phyloP scores from a whole-genome alignment of 2,329 filamentous ascomycete species.

The Cladosporium sphaerospermum region DNA sequence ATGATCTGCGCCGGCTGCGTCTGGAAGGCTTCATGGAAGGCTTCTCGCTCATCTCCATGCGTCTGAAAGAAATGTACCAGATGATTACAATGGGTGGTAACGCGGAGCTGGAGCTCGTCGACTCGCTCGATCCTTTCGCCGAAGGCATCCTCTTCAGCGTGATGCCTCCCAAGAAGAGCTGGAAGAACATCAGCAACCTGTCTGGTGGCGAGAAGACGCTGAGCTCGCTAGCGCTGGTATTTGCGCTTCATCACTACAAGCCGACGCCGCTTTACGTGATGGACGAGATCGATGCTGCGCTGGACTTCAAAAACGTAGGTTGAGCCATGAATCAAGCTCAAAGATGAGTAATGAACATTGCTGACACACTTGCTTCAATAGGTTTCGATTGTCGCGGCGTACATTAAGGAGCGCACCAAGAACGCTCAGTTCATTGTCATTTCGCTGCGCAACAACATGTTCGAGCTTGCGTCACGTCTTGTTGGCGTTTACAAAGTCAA shows the following conservation, averaged over 20 bases:
- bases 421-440: conserved; percentile 99
- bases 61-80: conserved; percentile 99
- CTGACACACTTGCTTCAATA: conserved; percentile 30
- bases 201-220: conserved; percentile 97
- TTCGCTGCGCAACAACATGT: conserved; percentile 98
- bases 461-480: conserved; percentile 89
- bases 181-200: conserved; percentile 98
- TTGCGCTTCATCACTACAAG: conserved; percentile 96
- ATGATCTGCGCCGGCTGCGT: conserved; percentile 82
- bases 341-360: not conserved
- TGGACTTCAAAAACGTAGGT: conserved; percentile 96
- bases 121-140: conserved; percentile 91
- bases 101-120: conserved; percentile 92
- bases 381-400: conserved; percentile 96
- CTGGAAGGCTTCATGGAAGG: conserved; percentile 98
- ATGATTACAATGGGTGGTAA: conserved; percentile 99
- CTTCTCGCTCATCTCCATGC: conserved; percentile 86
- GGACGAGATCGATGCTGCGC: conserved; percentile 97
- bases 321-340: not conserved
- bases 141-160: conserved; percentile 96
- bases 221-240: conserved; percentile 88
- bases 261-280: conserved; percentile 97
- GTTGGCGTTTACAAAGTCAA: conserved; percentile 99
- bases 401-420: conserved; percentile 98
- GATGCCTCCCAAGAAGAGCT: conserved; percentile 99